Evolutionary conservation across 1,284 basidiomycete genomes (phyloP), one percentile per base, ranked within the genome.

Genomic region (Caloboletus firmus): DNA sequence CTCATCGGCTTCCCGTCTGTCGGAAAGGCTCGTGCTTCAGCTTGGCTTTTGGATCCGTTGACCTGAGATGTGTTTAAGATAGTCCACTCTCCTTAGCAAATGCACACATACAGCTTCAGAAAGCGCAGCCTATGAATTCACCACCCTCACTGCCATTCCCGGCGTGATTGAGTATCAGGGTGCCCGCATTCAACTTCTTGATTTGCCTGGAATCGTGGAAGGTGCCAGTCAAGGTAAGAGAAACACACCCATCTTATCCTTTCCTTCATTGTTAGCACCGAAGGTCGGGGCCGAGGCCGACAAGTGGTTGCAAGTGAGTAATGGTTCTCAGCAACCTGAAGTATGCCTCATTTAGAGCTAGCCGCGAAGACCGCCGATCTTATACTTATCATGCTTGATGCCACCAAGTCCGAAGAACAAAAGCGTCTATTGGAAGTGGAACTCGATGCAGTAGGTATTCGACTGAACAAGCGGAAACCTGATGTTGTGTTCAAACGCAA

Each of bases 151-250:
- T 17, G 94, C 94, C 7, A 97, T 98, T 61, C 94, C 95, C 39
- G 95, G 95, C 56, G 96, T 95, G 20, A 83, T 97, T 22, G 94
- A 97, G 66, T 90, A 97, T 66, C 86, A 95, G 69, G 95, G 95
- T 28, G 93, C 94, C 13, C 82, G 92, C 42, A 94, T 97, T 54
- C 95, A 98, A 68, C 80, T 99, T 44, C 82, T 98, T 28, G 96
- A 99, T 83, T 75, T 99, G 52, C 96, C 96, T 2, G 96, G 96
- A 74, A 99, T 99, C 67, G 94, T 98, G 22, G 95, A 98, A 73
- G 96, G 95, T 42, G 95, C 96, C 8, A 91, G 91, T 62, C 90
- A 93, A 76, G 89, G 87, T 75, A 44, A 44, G 52, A 30, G 22
- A 44, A 22, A 26, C 8, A 2, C 41, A 32, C 50, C 51, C 18